A percentile compares a stretch with the other conserved stretches of the same genome.
Evolutionary conservation across 2,329 filamentous ascomycete species (phyloP).

Genomic region (Xylariaceae sp.): DNA sequence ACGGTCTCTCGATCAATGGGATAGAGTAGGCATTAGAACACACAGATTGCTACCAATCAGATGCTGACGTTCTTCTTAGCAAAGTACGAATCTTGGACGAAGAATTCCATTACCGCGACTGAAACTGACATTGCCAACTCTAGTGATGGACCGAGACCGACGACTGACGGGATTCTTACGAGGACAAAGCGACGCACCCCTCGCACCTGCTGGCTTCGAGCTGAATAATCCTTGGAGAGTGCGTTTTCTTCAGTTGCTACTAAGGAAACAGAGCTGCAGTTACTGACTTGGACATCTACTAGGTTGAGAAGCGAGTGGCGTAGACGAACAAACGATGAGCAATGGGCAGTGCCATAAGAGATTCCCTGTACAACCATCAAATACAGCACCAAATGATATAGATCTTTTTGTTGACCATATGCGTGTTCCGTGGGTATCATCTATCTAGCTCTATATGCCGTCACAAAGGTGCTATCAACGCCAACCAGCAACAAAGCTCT

Average conservation of each 20-base stretch:
- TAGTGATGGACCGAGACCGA: conserved; percentile 71
- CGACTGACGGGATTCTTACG: conserved; percentile 65
- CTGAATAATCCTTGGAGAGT: conserved; percentile 70
- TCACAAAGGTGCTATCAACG: conserved; percentile 1
- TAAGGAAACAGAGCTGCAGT: background rate
- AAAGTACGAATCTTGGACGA: conserved; percentile 55
- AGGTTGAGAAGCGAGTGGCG: conserved; percentile 62
- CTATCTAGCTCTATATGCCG: conserved; percentile 27
- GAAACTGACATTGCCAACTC: conserved; percentile 26
- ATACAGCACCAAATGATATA: conserved; percentile 30
- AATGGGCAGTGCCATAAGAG: conserved; percentile 16
- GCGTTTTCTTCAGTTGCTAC: conserved; percentile 39
- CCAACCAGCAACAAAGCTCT: conserved; percentile 29
- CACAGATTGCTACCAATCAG: background rate
- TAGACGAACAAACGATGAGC: conserved; percentile 40
- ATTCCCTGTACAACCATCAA: conserved; percentile 34
- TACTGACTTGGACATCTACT: conserved; percentile 20
- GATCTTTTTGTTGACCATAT: conserved; percentile 25
- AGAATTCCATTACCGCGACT: background rate
- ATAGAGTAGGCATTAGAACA: conserved; percentile 54
- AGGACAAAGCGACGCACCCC: conserved; percentile 62
- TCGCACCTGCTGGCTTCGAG: conserved; percentile 66
- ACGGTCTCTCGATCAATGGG: conserved; percentile 68
- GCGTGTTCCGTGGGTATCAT: conserved; percentile 36
- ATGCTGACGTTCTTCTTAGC: conserved; percentile 50